These are phyloP conservation scores for Fonsecaea pugnacius DNA, from an alignment of 2,329 filamentous ascomycete genomes.

Conservation along the genomic window DNA sequence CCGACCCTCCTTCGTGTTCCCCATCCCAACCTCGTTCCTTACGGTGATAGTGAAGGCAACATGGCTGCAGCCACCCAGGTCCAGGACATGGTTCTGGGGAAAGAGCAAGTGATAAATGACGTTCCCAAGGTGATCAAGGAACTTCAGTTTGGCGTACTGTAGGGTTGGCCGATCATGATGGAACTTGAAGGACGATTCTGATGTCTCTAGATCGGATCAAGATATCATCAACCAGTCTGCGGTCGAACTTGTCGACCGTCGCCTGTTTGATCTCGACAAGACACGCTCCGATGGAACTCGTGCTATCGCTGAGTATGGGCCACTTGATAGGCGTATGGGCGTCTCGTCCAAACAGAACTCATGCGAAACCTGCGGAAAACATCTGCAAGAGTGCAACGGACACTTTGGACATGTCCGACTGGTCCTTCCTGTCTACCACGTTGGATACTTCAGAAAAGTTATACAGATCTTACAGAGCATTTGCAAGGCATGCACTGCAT, in stretches of 20 bases:
- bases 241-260: conserved; percentile 89
- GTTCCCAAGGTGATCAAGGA: conserved; percentile 90
- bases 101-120: conserved; percentile 88
- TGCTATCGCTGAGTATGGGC: conserved; percentile 76
- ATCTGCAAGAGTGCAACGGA: conserved; percentile 82
- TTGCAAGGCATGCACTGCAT: conserved; percentile 66
- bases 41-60: conserved; percentile 22
- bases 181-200: conserved; percentile 15
- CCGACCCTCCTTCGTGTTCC: conserved; percentile 1
- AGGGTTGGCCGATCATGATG: conserved; percentile 40
- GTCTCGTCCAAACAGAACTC: conserved; percentile 80
- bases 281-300: conserved; percentile 55
- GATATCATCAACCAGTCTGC: conserved; percentile 96
- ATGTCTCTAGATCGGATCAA: conserved; percentile 71
- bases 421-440: conserved; percentile 89
- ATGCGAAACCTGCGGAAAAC: conserved; percentile 82
- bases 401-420: conserved; percentile 95
- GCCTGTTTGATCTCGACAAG: conserved; percentile 87
- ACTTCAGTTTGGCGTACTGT: conserved; percentile 93
- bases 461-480: conserved; percentile 92
- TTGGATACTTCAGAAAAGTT: conserved; percentile 92
- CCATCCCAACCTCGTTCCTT: not conserved
- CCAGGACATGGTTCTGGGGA: conserved; percentile 45
- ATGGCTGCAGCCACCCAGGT: conserved; percentile 31
- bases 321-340: conserved; percentile 84